These are phyloP conservation scores for Bryopsis sp. DNA, from an alignment of 139 green algal species.

Conservation along the genomic window DNA sequence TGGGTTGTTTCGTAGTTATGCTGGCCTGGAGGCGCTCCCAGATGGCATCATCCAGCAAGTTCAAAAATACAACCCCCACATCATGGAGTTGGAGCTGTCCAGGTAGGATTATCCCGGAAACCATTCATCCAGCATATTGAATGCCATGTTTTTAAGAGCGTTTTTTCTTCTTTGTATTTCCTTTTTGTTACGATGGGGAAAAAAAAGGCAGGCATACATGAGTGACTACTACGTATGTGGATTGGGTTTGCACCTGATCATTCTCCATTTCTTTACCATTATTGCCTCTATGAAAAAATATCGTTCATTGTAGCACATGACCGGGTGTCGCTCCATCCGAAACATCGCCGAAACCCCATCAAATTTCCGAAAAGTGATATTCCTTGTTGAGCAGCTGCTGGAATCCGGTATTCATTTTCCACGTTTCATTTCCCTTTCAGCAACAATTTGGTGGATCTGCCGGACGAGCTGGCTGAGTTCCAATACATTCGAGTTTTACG, in stretches of 20 bases:
- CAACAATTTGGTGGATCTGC: constrained; percentile 65
- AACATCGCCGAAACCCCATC: neutral
- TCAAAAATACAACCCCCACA: constrained; percentile 49
- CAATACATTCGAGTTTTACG: constrained; percentile 49
- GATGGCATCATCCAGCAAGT: constrained; percentile 41
- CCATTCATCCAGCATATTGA: too few relatives aligned
- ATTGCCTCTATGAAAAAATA: neutral
- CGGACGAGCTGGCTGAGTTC: constrained; percentile 59
- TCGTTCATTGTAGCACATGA: neutral
- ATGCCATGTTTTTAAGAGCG: too few relatives aligned
- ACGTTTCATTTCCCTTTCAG: constrained; percentile 24
- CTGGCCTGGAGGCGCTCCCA: constrained; percentile 40
- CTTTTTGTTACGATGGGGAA: neutral
- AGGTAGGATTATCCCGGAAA: too few relatives aligned
- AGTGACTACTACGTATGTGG: too few relatives aligned
- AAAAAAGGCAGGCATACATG: too few relatives aligned
- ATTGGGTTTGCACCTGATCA: too few relatives aligned
- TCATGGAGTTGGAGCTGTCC: constrained; percentile 65
- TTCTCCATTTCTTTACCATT: neutral
- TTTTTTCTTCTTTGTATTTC: neutral
- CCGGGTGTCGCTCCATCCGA: neutral
- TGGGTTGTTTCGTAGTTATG: constrained; percentile 36
- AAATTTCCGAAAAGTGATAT: neutral
- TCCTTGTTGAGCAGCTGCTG: neutral
- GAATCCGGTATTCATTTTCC: neutral